Evolutionary conservation across 2,329 filamentous ascomycete species (phyloP), one percentile per base, ranked within the genome.

Genomic region (Xylaria sp.): DNA sequence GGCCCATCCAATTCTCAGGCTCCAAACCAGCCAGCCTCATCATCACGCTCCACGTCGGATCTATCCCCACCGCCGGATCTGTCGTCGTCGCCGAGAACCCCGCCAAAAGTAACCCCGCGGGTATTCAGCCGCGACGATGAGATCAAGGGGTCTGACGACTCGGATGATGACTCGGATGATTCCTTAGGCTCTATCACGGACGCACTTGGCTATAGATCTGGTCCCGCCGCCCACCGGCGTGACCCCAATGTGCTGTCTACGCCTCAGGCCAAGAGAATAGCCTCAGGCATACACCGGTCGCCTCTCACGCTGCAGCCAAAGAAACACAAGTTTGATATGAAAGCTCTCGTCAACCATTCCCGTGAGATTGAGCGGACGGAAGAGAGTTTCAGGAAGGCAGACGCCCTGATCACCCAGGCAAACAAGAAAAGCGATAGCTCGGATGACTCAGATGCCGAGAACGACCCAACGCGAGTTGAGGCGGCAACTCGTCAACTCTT

Each of bases 81-180:
- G 15, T 65, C 66, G 11, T 71, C 71, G 58, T 71, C 71, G 25
- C 72, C 72, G 35, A 67, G 54, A 15, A 74, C 72, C n/a, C 73
- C 72, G 2, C 61, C 58, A 29, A 70, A 69, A 58, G 51, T 68
- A 35, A 55, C 71, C 52, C 47, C 67, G 43, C 71, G 70, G 52
- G 38, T 67, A 60, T 64, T 76, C 49, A 77, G 80, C 60, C 79
- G 85, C 73, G 79, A 86, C 68, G 75, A 85, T 11, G 78, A 89
- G 57, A 90, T 93, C 40, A 82, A 82, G 46, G 88, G 85, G 55
- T 93, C 91, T 0, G 91, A 93, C 70, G 89, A 90, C 9, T 89
- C 89, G 5, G 89, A 90, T n/a, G 84, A 84, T 10, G 84, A 85
- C 49, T 89, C 88, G 0, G 79, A 84, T 60, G 79, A 76, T 53